These are phyloP conservation scores for Suillus ampliporus DNA, from an alignment of 768 basidiomycete genomes.

Conservation along the genomic window DNA sequence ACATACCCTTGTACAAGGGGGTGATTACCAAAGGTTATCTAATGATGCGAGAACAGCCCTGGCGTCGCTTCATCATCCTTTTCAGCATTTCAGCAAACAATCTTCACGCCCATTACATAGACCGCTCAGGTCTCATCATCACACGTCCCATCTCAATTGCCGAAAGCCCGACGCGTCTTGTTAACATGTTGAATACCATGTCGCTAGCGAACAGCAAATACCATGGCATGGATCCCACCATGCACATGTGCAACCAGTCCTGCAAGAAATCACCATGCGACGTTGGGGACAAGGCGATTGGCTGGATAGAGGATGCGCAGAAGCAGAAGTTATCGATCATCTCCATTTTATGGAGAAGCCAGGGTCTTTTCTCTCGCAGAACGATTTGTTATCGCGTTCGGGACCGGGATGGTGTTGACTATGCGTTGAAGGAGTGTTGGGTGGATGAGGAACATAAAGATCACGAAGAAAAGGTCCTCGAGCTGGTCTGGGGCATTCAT, in stretches of 20 bases:
- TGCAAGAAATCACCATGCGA: too few species aligned
- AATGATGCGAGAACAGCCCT: constrained; percentile 4
- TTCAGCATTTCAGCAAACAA: not conserved
- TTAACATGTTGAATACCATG: not conserved
- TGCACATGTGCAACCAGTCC: not conserved
- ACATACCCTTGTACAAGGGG: not conserved
- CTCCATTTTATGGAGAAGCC: too few species aligned
- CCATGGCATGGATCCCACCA: not conserved
- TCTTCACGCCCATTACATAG: not conserved
- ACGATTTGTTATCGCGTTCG: too few species aligned
- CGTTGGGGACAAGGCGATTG: too few species aligned
- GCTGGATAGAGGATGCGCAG: too few species aligned
- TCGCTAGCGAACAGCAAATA: not conserved
- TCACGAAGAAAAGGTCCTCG: too few species aligned
- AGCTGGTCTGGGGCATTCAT: too few species aligned
- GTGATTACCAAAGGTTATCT: not conserved
- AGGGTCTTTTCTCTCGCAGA: too few species aligned
- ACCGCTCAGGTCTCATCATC: not conserved
- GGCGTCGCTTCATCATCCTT: not conserved
- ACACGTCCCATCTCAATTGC: not conserved
- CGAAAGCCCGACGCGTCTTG: not conserved
- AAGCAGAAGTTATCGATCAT: too few species aligned
- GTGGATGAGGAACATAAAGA: too few species aligned
- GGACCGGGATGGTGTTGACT: too few species aligned
- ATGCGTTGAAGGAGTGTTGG: too few species aligned